A percentile compares a stretch with the other conserved stretches of the same genome.
These are phyloP conservation scores for Podaxis pistillaris DNA, from an alignment of 768 basidiomycete genomes.

Conservation along the genomic window DNA sequence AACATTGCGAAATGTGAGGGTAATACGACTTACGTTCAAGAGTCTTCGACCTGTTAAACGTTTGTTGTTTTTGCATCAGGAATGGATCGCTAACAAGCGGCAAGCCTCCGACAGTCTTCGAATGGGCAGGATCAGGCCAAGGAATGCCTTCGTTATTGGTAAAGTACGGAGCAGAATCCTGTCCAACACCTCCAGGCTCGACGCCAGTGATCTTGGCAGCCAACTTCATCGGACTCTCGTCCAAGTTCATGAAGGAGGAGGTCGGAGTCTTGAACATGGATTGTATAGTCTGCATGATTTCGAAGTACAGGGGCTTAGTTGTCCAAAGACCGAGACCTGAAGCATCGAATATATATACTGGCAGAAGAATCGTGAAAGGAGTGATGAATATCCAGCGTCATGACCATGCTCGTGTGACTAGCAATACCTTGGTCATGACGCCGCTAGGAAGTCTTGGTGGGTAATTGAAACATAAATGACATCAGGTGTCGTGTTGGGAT, in stretches of 20 bases:
- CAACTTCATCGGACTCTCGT: slow-evolving; percentile 13
- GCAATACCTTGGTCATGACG: too few species aligned
- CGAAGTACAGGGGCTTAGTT: background rate
- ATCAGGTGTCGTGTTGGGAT: too few species aligned
- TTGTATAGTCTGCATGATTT: background rate
- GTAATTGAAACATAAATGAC: too few species aligned
- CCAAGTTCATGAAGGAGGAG: slow-evolving; percentile 11
- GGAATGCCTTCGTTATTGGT: slow-evolving; percentile 17
- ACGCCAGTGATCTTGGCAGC: slow-evolving; percentile 14
- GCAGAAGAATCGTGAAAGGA: background rate
- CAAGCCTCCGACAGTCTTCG: slow-evolving; percentile 15
- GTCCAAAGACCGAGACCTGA: too few species aligned
- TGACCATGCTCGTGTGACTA: background rate
- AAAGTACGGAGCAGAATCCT: slow-evolving; percentile 15
- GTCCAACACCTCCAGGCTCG: background rate
- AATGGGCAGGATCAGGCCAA: slow-evolving; percentile 14
- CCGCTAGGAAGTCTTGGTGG: background rate
- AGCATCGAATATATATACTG: background rate
- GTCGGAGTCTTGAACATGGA: background rate
- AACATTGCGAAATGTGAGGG: background rate
- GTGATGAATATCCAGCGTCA: background rate
- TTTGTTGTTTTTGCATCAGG: slow-evolving; percentile 17
- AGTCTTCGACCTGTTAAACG: slow-evolving; percentile 14
- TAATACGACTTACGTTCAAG: slow-evolving; percentile 11
- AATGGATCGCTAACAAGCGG: slow-evolving; percentile 15